Evolutionary conservation across 2,329 filamentous ascomycete species (phyloP), one percentile per base, ranked within the genome.

Genomic region (Talaromyces sp.): DNA sequence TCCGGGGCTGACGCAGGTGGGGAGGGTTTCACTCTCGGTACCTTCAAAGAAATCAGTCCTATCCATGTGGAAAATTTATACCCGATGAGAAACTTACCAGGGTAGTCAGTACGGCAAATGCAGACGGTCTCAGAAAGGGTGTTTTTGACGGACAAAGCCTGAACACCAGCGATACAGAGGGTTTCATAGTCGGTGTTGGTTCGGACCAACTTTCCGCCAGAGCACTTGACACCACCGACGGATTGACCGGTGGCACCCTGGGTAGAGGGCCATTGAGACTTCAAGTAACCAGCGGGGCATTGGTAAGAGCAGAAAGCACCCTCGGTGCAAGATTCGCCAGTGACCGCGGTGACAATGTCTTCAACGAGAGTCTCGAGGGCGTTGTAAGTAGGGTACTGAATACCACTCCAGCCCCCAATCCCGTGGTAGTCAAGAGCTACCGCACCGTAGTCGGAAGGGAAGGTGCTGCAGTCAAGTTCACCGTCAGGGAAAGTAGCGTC

Each of bases 91-190:
- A 25, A 68, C 76, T 74, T 73, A 84, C 92, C 93, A 66, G 95
- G 95, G 79, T 99, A 99, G 76, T 97, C 92, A 67, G 95, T 98
- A 76, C 92, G 92, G 86, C 95, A 99, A 69, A 96, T 84, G 50
- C 89, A 84, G 31, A 91, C 88, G 48, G 84, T 79, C 40, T 84
- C 73, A 57, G 77, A 72, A 37, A 97, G 82, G 61, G 88, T 86
- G 83, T 96, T 99, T 76, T 88, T 73, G 64, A 96, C 85, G 64
- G 82, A 81, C 68, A 97, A 85, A 67, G 88, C 85, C 44, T 87
- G 86, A 57, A 84, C 83, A 66, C 93, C 92, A 35, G 79, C 69
- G 71, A 89, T 86, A 79, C 95, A 99, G 37, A 99, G 87, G 56
- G 82, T 89, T 65, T 84, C 83, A 66, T 81, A 84, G n/a, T 74